A percentile compares a stretch with the other conserved stretches of the same genome.
These are phyloP conservation scores for Saccharata proteae DNA, from an alignment of 2,329 filamentous ascomycete genomes.

Conservation along the genomic window DNA sequence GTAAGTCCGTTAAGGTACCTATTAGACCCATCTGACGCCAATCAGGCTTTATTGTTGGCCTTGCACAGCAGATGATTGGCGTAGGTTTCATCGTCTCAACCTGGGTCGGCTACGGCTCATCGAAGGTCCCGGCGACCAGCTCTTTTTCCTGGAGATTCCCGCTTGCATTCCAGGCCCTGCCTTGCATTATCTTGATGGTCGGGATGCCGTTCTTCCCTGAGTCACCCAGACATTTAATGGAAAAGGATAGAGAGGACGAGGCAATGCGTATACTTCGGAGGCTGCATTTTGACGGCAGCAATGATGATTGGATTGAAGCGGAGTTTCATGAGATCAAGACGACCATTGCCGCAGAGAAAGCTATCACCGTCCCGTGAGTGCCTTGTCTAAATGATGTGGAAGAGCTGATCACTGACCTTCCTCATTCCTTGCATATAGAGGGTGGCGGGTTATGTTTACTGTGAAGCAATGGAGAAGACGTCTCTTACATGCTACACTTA, in stretches of 20 bases:
- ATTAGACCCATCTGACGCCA: not conserved
- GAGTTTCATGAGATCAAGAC: slow-evolving; percentile 50
- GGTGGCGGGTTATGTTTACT: slow-evolving; percentile 46
- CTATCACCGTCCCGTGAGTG: slow-evolving; percentile 33
- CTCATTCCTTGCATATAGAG: slow-evolving; percentile 14
- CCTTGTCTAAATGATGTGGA: too few relatives aligned
- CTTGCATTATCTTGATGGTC: slow-evolving; percentile 30
- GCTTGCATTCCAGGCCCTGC: slow-evolving; percentile 34
- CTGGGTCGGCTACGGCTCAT: slow-evolving; percentile 36
- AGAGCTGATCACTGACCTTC: slow-evolving; percentile 4
- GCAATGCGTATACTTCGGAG: slow-evolving; percentile 33
- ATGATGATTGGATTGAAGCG: slow-evolving; percentile 45
- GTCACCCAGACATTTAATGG: slow-evolving; percentile 24
- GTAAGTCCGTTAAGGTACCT: slow-evolving; percentile 14
- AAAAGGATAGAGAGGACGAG: slow-evolving; percentile 44
- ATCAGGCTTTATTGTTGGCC: slow-evolving; percentile 39
- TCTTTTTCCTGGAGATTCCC: slow-evolving; percentile 32
- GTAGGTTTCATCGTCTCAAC: slow-evolving; percentile 46
- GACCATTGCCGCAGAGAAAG: slow-evolving; percentile 48
- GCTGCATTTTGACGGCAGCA: slow-evolving; percentile 42
- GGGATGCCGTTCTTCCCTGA: slow-evolving; percentile 32
- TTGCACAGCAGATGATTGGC: slow-evolving; percentile 46
- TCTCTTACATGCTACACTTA: slow-evolving; percentile 47
- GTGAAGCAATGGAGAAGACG: slow-evolving; percentile 48
- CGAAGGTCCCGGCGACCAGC: slow-evolving; percentile 22